phyloP scores from a whole-genome alignment of 2,329 filamentous ascomycete species.

The Colletotrichum filicis region DNA sequence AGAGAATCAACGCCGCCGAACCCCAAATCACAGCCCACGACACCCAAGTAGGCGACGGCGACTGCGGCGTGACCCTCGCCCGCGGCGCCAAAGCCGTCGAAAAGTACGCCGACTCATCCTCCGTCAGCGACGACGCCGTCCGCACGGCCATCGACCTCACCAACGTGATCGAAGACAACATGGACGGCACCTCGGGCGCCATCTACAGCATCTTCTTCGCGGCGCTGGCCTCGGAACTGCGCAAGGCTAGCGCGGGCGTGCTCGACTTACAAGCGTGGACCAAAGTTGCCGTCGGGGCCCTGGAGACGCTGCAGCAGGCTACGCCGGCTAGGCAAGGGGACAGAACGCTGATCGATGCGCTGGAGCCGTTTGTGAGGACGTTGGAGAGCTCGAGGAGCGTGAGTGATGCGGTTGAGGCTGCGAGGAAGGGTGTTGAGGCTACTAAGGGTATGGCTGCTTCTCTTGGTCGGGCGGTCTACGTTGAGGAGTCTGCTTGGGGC shows the following conservation, averaged over 20 bases:
- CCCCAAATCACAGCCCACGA: constrained; percentile 44
- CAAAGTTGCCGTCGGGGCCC: constrained; percentile 2
- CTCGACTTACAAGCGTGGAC: constrained; percentile 9
- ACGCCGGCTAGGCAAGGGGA: constrained; percentile 79
- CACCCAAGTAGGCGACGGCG: constrained; percentile 47
- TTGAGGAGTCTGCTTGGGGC: constrained; percentile 74
- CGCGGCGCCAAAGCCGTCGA: constrained; percentile 66
- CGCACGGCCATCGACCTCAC: constrained; percentile 41
- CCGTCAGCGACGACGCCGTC: constrained; percentile 45
- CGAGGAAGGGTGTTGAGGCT: constrained; percentile 70
- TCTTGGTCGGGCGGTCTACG: constrained; percentile 79
- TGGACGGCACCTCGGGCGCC: constrained; percentile 82
- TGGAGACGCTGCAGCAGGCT: constrained; percentile 54
- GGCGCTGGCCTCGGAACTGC: constrained; percentile 60
- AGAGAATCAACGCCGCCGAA: constrained; percentile 52
- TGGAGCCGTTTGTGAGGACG: constrained; percentile 74
- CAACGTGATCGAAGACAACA: constrained; percentile 70
- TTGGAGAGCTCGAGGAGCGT: constrained; percentile 65
- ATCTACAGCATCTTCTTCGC: constrained; percentile 83
- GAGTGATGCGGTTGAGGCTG: constrained; percentile 60
- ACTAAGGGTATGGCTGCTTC: constrained; percentile 81
- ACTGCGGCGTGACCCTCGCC: constrained; percentile 50
- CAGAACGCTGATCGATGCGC: constrained; percentile 77
- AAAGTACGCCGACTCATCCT: constrained; percentile 67
- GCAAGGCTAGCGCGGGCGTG: background rate